These are phyloP conservation scores for Trichoderma sp. DNA, from an alignment of 2,329 filamentous ascomycete genomes.

Conservation along the genomic window DNA sequence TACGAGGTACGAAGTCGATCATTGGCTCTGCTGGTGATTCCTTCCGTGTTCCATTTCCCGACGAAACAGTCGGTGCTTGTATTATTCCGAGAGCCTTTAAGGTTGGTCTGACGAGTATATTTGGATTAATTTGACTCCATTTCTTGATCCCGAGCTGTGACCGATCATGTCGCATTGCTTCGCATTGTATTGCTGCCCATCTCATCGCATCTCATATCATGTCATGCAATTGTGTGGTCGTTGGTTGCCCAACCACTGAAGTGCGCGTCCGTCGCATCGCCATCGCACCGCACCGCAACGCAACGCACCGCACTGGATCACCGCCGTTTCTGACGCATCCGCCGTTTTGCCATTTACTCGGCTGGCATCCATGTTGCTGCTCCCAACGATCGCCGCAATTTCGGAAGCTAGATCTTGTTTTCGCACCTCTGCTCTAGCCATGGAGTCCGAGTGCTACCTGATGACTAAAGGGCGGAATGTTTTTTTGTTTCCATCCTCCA, in stretches of 20 bases:
- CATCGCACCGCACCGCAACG: background rate
- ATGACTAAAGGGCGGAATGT: background rate
- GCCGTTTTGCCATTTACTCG: background rate
- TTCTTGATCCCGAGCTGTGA: background rate
- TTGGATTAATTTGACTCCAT: background rate
- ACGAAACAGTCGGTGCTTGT: background rate
- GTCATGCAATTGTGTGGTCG: background rate
- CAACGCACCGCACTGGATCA: background rate
- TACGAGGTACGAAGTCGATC: background rate
- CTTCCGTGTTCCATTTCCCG: background rate
- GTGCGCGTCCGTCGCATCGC: background rate
- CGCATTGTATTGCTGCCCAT: background rate
- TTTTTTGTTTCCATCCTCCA: background rate
- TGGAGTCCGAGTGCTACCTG: background rate
- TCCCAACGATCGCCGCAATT: background rate
- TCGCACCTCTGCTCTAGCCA: background rate
- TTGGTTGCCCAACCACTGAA: background rate
- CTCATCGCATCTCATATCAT: background rate
- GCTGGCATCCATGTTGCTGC: background rate
- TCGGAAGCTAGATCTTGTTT: background rate
- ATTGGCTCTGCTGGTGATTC: background rate
- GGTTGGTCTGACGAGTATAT: background rate
- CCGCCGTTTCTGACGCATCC: background rate
- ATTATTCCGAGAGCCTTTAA: background rate
- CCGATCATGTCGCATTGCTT: background rate